Base-by-base conservation (phyloP, 192 early-diverging fungal genomes). In the Backusella tarrabulga region DNA sequence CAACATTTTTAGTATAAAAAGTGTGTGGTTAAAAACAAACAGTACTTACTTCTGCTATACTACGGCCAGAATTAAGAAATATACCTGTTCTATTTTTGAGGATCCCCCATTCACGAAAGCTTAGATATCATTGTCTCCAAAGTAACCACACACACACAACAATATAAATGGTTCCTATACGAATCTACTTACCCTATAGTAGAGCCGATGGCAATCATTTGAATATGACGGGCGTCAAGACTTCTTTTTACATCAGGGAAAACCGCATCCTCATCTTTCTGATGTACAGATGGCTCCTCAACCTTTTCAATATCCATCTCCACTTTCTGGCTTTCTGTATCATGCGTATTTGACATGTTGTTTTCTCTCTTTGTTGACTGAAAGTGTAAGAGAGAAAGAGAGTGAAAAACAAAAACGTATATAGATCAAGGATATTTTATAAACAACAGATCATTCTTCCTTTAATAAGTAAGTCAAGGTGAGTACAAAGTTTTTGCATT, bases 41-140 rank as follows among this genome's bases (percentile, higher is more conserved):
- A 11, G 38, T 11, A 40, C 54, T 69, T 71, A 79, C 77, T 0
- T 78, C 44, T 2, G 91, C 88, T 26, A 96, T 85, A 19, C 87
- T 91, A 12, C 80, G 78, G 68, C 91, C 93, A 77, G 87, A 86
- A 54, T 92, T 93, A 69, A 93, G 83, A 78, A 93, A 93, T 12
- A 95, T 79, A 67, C 92, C 93, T 29, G 93, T 95, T 40, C 85
- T 84, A 70, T 63, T 17, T 63, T 14, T 36, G 32, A 32, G 32
- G 3, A 32, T 32, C 32, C 29, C 29, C 29, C 32, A 32, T 38
- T 6, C 29, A 8, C 12, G 17, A 67, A 34, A 50, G n/a, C 3
- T 56, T 44, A 44, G 42, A 44, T 44, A 44, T 11, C 1, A n/a
- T 7, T 26, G 19, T 23, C 52, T 54, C 52, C 21, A 1, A 23